Percentiles rank a stretch among this genome's conserved stretches.
phyloP scores from a whole-genome alignment of 768 basidiomycete genomes.

The Botryobasidium botryosum region DNA sequence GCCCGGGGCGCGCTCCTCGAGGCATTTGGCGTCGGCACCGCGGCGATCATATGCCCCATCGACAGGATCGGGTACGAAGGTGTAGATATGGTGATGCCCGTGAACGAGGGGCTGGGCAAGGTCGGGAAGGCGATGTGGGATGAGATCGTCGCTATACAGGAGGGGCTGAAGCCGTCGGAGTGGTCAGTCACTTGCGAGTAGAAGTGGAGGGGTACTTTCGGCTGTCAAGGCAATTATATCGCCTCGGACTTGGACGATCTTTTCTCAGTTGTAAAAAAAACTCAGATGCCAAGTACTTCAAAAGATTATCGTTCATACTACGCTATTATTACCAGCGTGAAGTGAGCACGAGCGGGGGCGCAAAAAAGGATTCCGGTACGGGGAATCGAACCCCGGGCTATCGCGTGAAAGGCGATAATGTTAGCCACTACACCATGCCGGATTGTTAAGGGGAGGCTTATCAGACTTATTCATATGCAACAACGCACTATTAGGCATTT shows the following conservation, averaged over 20 bases:
- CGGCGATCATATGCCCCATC: conserved; percentile 37
- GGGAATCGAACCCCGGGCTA: too few species aligned
- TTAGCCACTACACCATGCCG: too few species aligned
- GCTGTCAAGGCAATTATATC: not conserved
- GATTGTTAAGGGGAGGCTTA: too few species aligned
- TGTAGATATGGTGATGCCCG: conserved; percentile 36
- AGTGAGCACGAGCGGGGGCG: too few species aligned
- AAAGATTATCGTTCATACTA: too few species aligned
- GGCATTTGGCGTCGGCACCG: conserved; percentile 34
- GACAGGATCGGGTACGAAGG: conserved; percentile 43
- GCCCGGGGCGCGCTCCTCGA: conserved; percentile 29
- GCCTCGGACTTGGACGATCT: not conserved
- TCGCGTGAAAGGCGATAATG: too few species aligned
- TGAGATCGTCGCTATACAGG: conserved; percentile 46
- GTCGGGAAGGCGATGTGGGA: conserved; percentile 33
- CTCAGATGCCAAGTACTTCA: too few species aligned
- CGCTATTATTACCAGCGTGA: too few species aligned
- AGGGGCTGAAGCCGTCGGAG: conserved; percentile 53
- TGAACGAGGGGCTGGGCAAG: conserved; percentile 52
- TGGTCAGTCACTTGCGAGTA: conserved; percentile 40
- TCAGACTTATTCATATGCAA: too few species aligned
- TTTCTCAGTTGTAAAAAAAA: too few species aligned
- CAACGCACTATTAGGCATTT: too few species aligned
- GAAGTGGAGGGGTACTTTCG: not conserved
- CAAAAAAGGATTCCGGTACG: too few species aligned